phyloP scores from a whole-genome alignment of 768 basidiomycete genomes.

The Cyclocybe aegerita region DNA sequence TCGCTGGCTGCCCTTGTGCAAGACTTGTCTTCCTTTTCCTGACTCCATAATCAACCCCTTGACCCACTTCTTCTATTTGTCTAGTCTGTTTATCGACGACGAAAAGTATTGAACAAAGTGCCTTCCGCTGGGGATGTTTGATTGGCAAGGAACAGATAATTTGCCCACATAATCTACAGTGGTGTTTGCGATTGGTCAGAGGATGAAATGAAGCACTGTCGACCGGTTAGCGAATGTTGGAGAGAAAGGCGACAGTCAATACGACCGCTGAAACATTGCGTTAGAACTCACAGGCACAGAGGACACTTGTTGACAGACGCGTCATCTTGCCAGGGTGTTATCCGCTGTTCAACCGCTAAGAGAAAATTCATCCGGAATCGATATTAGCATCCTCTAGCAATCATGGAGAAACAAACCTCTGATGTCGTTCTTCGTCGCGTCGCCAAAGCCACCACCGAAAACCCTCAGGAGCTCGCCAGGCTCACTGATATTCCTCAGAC shows the following conservation, averaged over 20 bases:
- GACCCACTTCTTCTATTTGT: constrained; percentile 79
- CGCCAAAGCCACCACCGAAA: constrained; percentile 35
- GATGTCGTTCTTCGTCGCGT: constrained; percentile 56
- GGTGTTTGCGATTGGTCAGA: constrained; percentile 91
- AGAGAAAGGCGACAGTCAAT: not conserved
- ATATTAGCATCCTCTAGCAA: not conserved
- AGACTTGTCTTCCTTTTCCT: constrained; percentile 41
- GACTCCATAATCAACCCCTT: constrained; percentile 84
- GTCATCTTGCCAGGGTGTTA: constrained; percentile 96
- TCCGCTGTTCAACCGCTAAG: constrained; percentile 80
- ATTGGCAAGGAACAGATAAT: constrained; percentile 89
- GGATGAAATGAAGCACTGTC: constrained; percentile 76
- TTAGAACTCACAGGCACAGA: constrained; percentile 66
- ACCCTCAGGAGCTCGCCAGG: constrained; percentile 73
- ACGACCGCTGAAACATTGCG: not conserved
- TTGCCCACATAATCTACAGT: constrained; percentile 90
- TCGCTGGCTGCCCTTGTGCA: constrained; percentile 36
- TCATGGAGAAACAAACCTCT: constrained; percentile 49
- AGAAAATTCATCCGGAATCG: not conserved
- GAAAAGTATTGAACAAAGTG: constrained; percentile 77
- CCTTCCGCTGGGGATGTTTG: constrained; percentile 65
- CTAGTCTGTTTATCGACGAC: constrained; percentile 80
- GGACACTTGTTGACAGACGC: constrained; percentile 75
- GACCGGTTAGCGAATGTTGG: not conserved
- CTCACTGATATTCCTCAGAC: constrained; percentile 50